A percentile compares a stretch with the other conserved stretches of the same genome.
These are phyloP conservation scores for Kluyveromyces siamensis DNA, from an alignment of 805 yeast genomes.

Conservation along the genomic window DNA sequence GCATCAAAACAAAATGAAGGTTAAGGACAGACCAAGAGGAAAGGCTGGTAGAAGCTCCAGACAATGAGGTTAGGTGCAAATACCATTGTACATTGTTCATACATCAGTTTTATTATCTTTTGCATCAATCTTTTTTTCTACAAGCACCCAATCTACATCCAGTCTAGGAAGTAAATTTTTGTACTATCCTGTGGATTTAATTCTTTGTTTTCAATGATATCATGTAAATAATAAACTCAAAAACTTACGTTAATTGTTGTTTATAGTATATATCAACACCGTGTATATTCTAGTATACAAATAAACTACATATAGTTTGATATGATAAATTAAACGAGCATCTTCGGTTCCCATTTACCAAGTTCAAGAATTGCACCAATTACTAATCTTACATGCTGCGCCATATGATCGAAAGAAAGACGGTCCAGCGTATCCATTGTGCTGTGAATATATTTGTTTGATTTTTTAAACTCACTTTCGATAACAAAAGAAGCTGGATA, in stretches of 20 bases:
- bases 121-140: not conserved
- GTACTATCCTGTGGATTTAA: not conserved
- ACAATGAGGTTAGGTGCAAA: slow-evolving; percentile 1
- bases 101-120: not conserved
- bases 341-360: slow-evolving; percentile 22
- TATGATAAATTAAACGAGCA: not conserved
- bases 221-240: not conserved
- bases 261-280: not conserved
- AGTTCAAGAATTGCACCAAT: slow-evolving; percentile 69
- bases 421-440: slow-evolving; percentile 73
- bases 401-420: slow-evolving; percentile 68
- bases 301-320: not conserved
- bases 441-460: slow-evolving; percentile 68
- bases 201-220: not conserved
- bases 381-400: slow-evolving; percentile 71
- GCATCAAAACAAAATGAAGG: slow-evolving; percentile 73
- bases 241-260: not conserved
- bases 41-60: slow-evolving; percentile 29
- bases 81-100: not conserved
- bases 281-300: not conserved
- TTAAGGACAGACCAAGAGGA: slow-evolving; percentile 87
- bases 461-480: slow-evolving; percentile 60
- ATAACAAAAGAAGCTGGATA: slow-evolving; percentile 77
- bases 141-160: not conserved
- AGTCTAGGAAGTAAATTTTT: not conserved